Percentiles rank a stretch among this genome's conserved stretches.
Conservation (phyloP, 371 early-diverging fungal species). For the Apophysomyces ossiformis region DNA sequence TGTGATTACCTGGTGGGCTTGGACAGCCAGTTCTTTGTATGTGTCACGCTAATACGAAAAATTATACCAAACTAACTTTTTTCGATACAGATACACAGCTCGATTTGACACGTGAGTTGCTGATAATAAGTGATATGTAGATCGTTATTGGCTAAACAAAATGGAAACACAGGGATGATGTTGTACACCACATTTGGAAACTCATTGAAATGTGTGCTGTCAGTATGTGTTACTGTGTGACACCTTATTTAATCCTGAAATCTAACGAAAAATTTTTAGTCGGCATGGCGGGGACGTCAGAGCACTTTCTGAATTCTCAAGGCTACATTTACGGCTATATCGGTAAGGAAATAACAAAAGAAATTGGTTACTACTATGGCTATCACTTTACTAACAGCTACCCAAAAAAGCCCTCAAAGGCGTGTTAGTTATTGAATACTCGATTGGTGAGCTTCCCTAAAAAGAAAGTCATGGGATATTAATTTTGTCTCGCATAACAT, state of each 20-base stretch:
- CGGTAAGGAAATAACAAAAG: conserved; percentile 20
- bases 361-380: no score
- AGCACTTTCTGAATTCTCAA: conserved; percentile 50
- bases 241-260: neutral
- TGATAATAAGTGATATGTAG: conserved; percentile 5
- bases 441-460: conserved; percentile 45
- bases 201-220: conserved; percentile 58
- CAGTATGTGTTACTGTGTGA: conserved; percentile 34
- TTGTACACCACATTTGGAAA: conserved; percentile 55
- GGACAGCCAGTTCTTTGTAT: conserved; percentile 57
- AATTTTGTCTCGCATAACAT: neutral
- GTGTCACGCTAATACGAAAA: neutral
- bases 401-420: conserved; percentile 42
- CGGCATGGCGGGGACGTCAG: conserved; percentile 53
- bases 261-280: conserved; percentile 24
- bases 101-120: conserved; percentile 62
- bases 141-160: conserved; percentile 8
- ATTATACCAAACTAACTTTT: conserved; percentile 1
- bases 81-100: conserved; percentile 46
- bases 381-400: neutral
- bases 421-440: conserved; percentile 58
- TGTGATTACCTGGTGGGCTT: conserved; percentile 65
- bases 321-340: conserved; percentile 59
- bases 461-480: neutral
- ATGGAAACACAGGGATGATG: conserved; percentile 44